These are phyloP conservation scores for Claviceps capensis DNA, from an alignment of 2,329 filamentous ascomycete genomes.

Conservation along the genomic window DNA sequence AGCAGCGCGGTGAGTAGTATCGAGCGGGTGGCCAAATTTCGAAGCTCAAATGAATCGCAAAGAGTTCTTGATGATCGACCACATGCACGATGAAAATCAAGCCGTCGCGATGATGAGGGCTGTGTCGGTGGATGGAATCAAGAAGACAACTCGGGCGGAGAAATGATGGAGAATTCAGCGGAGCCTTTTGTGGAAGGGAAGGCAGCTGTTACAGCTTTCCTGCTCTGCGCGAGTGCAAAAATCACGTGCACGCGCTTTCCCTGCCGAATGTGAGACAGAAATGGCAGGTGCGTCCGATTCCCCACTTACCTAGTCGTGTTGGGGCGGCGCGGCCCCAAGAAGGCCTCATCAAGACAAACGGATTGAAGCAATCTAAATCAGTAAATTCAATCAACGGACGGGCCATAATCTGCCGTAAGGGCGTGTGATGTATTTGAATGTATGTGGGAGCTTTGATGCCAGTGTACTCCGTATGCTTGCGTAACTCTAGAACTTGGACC, in stretches of 20 bases:
- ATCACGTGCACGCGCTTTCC: background rate
- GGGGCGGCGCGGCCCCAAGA: too few species aligned
- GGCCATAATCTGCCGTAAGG: too few species aligned
- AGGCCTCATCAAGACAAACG: too few species aligned
- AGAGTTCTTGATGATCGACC: background rate
- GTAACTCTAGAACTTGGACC: too few species aligned
- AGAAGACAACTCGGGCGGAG: background rate
- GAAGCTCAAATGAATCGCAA: background rate
- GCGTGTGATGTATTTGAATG: too few species aligned
- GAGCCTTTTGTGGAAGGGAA: background rate
- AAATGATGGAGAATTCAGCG: background rate
- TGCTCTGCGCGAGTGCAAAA: background rate
- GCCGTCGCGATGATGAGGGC: constrained; percentile 1
- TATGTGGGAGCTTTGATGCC: too few species aligned
- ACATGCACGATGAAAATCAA: background rate
- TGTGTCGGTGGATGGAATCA: background rate
- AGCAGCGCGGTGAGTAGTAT: background rate
- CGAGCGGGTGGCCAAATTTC: background rate
- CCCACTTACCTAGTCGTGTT: too few species aligned
- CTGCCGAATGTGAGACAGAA: background rate
- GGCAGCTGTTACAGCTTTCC: background rate
- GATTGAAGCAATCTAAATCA: too few species aligned
- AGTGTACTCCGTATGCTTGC: too few species aligned
- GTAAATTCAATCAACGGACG: too few species aligned
- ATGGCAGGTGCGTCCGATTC: background rate